A percentile compares a stretch with the other conserved stretches of the same genome.
Evolutionary conservation across 2,329 filamentous ascomycete species (phyloP).

Genomic region (Neodidymelliopsis sp.): DNA sequence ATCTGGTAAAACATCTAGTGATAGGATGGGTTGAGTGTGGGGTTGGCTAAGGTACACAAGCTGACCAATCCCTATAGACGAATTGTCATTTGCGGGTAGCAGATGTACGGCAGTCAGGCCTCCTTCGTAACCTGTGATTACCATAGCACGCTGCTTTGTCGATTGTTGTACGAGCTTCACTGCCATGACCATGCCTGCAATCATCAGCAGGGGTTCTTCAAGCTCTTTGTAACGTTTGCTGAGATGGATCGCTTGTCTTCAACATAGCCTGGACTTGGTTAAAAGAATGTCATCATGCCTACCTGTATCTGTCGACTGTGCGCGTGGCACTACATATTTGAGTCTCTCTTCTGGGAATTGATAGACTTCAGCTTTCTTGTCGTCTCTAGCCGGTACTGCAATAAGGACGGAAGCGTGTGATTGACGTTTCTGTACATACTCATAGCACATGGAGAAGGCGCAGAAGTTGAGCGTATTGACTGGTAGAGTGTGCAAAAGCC

Average conservation of each 20-base stretch:
- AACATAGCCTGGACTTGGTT: too few species aligned
- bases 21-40: slow-evolving; percentile 84
- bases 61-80: slow-evolving; percentile 48
- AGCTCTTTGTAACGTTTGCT: neutral
- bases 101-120: slow-evolving; percentile 74
- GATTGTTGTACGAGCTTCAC: slow-evolving; percentile 55
- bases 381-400: slow-evolving; percentile 71
- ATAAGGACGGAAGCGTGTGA: slow-evolving; percentile 62
- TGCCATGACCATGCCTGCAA: slow-evolving; percentile 87
- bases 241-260: neutral
- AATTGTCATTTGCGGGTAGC: slow-evolving; percentile 50
- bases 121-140: slow-evolving; percentile 85
- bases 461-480: slow-evolving; percentile 98
- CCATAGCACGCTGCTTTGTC: slow-evolving; percentile 57
- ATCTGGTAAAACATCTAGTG: slow-evolving; percentile 54
- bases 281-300: slow-evolving; percentile 5
- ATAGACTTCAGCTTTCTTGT: slow-evolving; percentile 77
- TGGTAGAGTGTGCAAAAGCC: slow-evolving; percentile 82
- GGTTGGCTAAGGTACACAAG: slow-evolving; percentile 69
- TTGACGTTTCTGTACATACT: neutral
- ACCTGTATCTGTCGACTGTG: slow-evolving; percentile 55
- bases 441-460: slow-evolving; percentile 71
- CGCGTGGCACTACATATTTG: slow-evolving; percentile 64
- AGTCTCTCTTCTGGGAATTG: slow-evolving; percentile 77
- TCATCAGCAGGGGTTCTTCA: slow-evolving; percentile 51